A percentile compares a stretch with the other conserved stretches of the same genome.
phyloP scores from a whole-genome alignment of 179 eudicot genomes.

The Amaranthus tricolor region DNA sequence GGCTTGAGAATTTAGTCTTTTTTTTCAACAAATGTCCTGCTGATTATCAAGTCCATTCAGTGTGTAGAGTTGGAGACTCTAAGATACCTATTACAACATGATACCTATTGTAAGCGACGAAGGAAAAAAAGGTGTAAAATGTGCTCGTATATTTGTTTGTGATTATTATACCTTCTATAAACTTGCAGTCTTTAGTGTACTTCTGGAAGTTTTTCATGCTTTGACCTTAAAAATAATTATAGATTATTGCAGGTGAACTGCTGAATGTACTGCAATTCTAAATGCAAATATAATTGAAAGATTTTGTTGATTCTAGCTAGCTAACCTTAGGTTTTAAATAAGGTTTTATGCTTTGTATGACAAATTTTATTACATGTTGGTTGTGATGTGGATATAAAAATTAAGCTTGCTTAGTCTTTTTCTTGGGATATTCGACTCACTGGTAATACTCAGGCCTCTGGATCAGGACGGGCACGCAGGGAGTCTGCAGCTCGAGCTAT shows the following conservation, averaged over 20 bases:
- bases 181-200: not conserved
- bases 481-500: slow-evolving; percentile 96
- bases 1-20: not conserved
- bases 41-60: not conserved
- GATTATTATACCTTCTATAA: not conserved
- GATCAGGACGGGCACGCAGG: slow-evolving; percentile 78
- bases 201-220: not conserved
- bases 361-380: not conserved
- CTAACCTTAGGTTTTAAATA: not conserved
- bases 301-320: not conserved
- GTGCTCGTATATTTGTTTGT: not conserved
- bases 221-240: not conserved
- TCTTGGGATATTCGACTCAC: slow-evolving; percentile 25
- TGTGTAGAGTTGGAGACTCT: slow-evolving; percentile 3
- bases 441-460: slow-evolving; percentile 52
- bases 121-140: not conserved
- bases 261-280: not conserved
- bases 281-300: not conserved
- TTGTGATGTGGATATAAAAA: not conserved
- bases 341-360: not conserved
- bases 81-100: not conserved
- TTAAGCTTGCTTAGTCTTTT: not conserved
- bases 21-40: not conserved
- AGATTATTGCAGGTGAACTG: not conserved
- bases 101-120: not conserved